Evolutionary conservation across 371 early-diverging fungal genomes (phyloP), one percentile per base, ranked within the genome.

Genomic region (Dichotomocladium elegans): DNA sequence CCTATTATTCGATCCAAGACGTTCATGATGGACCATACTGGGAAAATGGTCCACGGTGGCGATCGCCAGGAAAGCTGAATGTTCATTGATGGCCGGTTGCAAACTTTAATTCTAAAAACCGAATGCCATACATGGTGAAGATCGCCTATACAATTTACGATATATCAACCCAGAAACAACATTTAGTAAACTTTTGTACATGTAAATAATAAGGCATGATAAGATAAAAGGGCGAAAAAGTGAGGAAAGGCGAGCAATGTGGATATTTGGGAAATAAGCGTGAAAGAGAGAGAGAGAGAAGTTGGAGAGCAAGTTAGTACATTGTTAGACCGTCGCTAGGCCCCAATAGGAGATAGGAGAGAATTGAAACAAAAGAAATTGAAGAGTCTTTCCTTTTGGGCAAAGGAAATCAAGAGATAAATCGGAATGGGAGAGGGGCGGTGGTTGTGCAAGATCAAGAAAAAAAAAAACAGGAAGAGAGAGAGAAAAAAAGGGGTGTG

Each of bases 21-120:
- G 11, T 47, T 58, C 14, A 52, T 58, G 47, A 46, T 52, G 31
- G 58, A 58, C 43, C 58, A 58, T 33, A 12, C 58, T 25, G 53
- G 48, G 9, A 45, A 47, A 34, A 28, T 58, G 53, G 47, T 58
- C 19, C 53, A 58, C 28, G 33, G 37, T 14, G 47, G 15, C 31
- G 55, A 55, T 33, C 43, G 53, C 19, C 53, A 43, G n/a, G 53
- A 42, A 17, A 52, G 43, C 28, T 43, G 19, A 52, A n/a, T n/a
- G n/a, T n/a, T n/a, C n/a, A n/a, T n/a, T n/a, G n/a, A n/a, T n/a
- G n/a, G n/a, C n/a, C n/a, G n/a, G n/a, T n/a, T n/a, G n/a, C n/a
- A n/a, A n/a, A n/a, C n/a, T n/a, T n/a, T n/a, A n/a, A n/a, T n/a
- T n/a, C n/a, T n/a, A n/a, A n/a, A n/a, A n/a, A n/a, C 21, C 10